Evolutionary conservation across 805 yeast genomes (phyloP).

Genomic region (Wickerhamiella azyma): DNA sequence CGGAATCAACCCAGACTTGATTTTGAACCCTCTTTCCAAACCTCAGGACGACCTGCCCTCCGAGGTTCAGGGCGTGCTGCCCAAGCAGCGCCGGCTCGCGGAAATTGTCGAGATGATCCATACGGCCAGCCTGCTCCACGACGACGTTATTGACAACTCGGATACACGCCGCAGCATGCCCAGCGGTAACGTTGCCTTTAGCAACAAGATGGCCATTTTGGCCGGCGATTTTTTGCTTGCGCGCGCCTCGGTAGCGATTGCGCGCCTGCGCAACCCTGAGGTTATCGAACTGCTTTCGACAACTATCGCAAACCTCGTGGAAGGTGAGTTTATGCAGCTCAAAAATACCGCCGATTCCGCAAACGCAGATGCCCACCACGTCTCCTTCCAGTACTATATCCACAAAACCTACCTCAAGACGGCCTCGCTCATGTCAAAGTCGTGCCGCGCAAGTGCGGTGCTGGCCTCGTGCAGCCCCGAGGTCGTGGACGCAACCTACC

Average conservation of each 20-base stretch:
- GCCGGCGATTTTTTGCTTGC: conserved; percentile 95
- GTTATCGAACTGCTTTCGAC: conserved; percentile 92
- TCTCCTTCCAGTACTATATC: conserved; percentile 85
- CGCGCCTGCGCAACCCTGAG: conserved; percentile 88
- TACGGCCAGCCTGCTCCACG: conserved; percentile 89
- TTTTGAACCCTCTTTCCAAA: conserved; percentile 69
- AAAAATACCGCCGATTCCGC: conserved; percentile 65
- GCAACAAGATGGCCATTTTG: conserved; percentile 92
- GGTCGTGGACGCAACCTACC: conserved; percentile 74
- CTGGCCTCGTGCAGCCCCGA: conserved; percentile 67
- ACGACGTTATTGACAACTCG: conserved; percentile 83
- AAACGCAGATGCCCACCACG: conserved; percentile 37
- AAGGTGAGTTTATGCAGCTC: conserved; percentile 98
- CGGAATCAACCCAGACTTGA: conserved; percentile 73
- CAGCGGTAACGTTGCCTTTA: conserved; percentile 83
- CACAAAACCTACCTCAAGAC: conserved; percentile 94
- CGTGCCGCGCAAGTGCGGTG: conserved; percentile 85
- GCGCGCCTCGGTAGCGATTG: conserved; percentile 90
- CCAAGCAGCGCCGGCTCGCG: conserved; percentile 89
- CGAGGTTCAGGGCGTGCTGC: conserved; percentile 64
- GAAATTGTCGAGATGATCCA: conserved; percentile 98
- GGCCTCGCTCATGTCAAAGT: conserved; percentile 86
- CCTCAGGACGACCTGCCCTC: conserved; percentile 64
- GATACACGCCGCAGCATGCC: conserved; percentile 85
- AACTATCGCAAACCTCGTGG: conserved; percentile 91